Base-by-base conservation (phyloP, 495 filamentous ascomycete genomes). In the Opeltia flavorubescens region DNA sequence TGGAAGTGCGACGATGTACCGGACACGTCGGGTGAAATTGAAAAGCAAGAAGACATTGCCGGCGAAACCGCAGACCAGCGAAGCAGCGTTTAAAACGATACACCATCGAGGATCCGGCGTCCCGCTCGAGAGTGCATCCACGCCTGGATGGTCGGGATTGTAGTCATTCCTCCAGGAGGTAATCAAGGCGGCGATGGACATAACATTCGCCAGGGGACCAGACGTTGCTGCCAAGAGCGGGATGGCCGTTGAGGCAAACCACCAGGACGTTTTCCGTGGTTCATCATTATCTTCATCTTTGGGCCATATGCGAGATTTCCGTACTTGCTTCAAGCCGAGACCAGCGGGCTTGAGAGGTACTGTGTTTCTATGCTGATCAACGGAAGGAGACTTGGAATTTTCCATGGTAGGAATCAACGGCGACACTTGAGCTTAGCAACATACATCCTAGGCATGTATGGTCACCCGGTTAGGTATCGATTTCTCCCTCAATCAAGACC, bases 21-120 rank as follows among this genome's bases (percentile, higher is more conserved):
- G 74, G 7, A 95, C 69, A 4, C 77, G 68, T 38, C 75, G 71
- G 4, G 88, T 86, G 69, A 95, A 95, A 63, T 94, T 95, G 48
- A 82, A 71, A 1, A 87, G 60, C n/a, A 88, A 65, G 51, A 83
- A 78, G 3, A 84, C 44, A 55, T 89, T 86, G 4, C 83, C 83
- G 1, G 74, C 59, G 23, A 86, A 72, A 5, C 81, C 83, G 44
- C 66, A 77, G 5, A 69, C 72, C 5, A 88, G 67, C 13, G 80
- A 84, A 11, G 73, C 60, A 2, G 71, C 78, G 60, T 88, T 88
- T n/a, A 80, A 52, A 6, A 66, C 65, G 48, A 74, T 65, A 43
- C 59, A 61, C 75, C 76, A 80, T 33, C 56, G 59, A 1, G 76
- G 74, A 51, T 80, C 76, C 20, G 27, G 8, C 47, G 72, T 69